Evolutionary conservation across 2,329 filamentous ascomycete species (phyloP), one percentile per base, ranked within the genome.

Genomic region (Thelonectria discophora): DNA sequence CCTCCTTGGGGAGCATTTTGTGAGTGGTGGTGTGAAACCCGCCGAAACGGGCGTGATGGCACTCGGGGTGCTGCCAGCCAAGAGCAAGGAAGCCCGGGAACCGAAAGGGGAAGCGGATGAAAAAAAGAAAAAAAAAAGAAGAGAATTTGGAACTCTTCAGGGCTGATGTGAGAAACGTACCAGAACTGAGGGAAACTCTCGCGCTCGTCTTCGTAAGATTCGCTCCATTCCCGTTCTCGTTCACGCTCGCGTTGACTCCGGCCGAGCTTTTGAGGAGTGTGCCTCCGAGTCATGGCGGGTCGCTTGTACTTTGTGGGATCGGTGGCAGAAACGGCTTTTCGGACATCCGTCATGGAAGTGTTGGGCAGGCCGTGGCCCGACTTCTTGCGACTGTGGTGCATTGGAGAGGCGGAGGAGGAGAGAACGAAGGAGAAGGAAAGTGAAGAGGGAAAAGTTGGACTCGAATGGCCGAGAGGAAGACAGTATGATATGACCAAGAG

Each of bases 111-210:
- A 20, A 64, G 45, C 10, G 60, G 52, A 55, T 45, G 58, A 56
- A 56, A 65, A 60, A 50, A 57, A 45, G 30, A 43, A 54, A 21
- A 15, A 49, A 42, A 55, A 34, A 13, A 13, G 3, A 34, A 34
- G 3, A 8, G 6, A 5, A 34, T 34, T 13, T 34, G 27, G 21
- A 56, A 58, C 47, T 30, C 52, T 37, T 32, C 39, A 54, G 55
- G 30, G 52, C 59, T 59, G 57, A 64, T 47, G 58, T 63, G 62
- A 66, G 59, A 45, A 12, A 83, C 85, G 60, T 82, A 89, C 87
- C 87, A 89, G 71, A 81, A 89, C 72, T 88, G 86, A 20, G 86
- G 86, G 65, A 89, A 89, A 74, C 83, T 87, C 71, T 89, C 86
- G 57, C 85, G 79, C 70, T 87, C 86, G 56, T 88, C 82, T 55